Conservation (phyloP, 169 alveolate genomes). For the Theileria annulata region DNA sequence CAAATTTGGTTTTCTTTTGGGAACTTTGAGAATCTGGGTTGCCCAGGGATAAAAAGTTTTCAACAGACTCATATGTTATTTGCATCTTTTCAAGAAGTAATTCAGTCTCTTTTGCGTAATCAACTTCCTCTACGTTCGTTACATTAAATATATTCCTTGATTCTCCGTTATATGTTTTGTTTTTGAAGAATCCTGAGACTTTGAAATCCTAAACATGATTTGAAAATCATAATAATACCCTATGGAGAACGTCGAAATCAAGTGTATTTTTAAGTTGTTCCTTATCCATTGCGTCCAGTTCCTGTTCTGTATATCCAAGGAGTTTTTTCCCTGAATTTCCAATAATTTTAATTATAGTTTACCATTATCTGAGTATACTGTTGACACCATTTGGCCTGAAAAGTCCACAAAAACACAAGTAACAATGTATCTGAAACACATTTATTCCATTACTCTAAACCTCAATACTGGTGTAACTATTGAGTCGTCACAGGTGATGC, state of each 20-base stretch:
- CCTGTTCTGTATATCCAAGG: conserved; percentile 66
- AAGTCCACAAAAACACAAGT: conserved; percentile 23
- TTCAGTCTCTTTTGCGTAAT: conserved; percentile 38
- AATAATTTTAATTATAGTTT: background rate
- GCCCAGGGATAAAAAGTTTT: conserved; percentile 25
- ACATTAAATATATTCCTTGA: conserved; percentile 18
- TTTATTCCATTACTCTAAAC: background rate
- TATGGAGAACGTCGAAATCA: conserved; percentile 63
- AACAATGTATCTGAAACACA: background rate
- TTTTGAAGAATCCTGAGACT: conserved; percentile 32
- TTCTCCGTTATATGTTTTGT: conserved; percentile 49
- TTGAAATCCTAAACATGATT: conserved; percentile 12
- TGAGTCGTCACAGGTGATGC: conserved; percentile 72
- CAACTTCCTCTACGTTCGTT: conserved; percentile 37
- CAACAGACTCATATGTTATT: conserved; percentile 43
- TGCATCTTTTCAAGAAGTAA: conserved; percentile 48
- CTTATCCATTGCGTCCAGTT: conserved; percentile 61
- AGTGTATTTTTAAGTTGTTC: conserved; percentile 57
- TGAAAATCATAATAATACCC: conserved; percentile 31
- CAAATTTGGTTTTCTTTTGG: conserved; percentile 8
- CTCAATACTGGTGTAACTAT: conserved; percentile 66
- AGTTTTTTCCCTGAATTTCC: conserved; percentile 52
- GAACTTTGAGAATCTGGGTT: conserved; percentile 29
- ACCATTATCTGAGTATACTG: conserved; percentile 25
- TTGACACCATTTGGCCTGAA: background rate